Percentiles rank a stretch among this genome's conserved stretches.
These are phyloP conservation scores for Lablab purpureus DNA, from an alignment of 306 rosid genomes.

Conservation along the genomic window DNA sequence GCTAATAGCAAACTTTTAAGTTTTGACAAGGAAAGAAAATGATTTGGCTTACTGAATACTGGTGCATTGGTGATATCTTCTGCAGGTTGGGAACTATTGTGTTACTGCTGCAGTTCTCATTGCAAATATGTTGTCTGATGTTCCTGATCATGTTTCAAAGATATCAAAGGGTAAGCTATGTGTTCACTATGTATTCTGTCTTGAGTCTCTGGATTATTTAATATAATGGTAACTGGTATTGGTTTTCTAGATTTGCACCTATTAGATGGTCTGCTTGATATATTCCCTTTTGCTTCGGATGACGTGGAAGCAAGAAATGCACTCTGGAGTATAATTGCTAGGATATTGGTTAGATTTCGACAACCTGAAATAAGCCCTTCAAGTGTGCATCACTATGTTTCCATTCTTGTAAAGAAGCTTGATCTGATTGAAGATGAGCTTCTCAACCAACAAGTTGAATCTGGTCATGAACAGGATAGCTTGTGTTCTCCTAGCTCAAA, in stretches of 20 bases:
- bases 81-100: constrained; percentile 84
- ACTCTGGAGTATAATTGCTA: constrained; percentile 76
- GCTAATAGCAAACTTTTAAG: not conserved
- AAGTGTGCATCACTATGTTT: constrained; percentile 61
- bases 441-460: constrained; percentile 61
- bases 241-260: constrained; percentile 64
- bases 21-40: constrained; percentile 29
- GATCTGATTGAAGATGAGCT: constrained; percentile 92
- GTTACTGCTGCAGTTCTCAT: constrained; percentile 80
- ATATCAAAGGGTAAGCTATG: constrained; percentile 62
- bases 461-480: constrained; percentile 47
- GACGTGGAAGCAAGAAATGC: constrained; percentile 91
- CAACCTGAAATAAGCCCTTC: constrained; percentile 69
- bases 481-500: constrained; percentile 44
- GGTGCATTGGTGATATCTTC: constrained; percentile 43
- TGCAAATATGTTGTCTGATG: constrained; percentile 88
- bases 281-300: constrained; percentile 82
- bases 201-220: constrained; percentile 28
- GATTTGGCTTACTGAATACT: constrained; percentile 38
- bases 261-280: constrained; percentile 81
- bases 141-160: constrained; percentile 60
- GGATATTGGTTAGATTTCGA: constrained; percentile 65
- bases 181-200: constrained; percentile 12
- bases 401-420: constrained; percentile 64
- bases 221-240: constrained; percentile 44